Evolutionary conservation across 768 basidiomycete genomes (phyloP).

Genomic region (Xanthoconium purpureum): DNA sequence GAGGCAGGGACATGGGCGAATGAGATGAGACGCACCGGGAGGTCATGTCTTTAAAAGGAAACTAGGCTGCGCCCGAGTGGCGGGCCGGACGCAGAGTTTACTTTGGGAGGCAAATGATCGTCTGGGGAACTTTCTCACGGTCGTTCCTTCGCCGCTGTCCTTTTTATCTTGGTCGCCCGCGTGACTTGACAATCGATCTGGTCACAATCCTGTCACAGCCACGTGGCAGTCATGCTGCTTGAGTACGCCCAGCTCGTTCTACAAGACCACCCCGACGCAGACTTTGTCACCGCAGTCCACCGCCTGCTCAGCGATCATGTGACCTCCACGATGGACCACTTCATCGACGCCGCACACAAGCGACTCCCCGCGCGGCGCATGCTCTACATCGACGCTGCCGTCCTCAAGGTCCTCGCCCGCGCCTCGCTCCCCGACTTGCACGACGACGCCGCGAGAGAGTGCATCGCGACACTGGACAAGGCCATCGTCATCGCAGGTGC

Average conservation of each 20-base stretch:
- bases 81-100: conserved; percentile 37
- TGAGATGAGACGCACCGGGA: conserved; percentile 51
- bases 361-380: conserved; percentile 58
- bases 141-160: conserved; percentile 44
- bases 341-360: conserved; percentile 49
- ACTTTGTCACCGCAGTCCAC: conserved; percentile 6
- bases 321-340: conserved; percentile 21
- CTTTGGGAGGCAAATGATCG: conserved; percentile 44
- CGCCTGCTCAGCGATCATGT: neutral
- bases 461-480: conserved; percentile 66
- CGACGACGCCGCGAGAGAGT: conserved; percentile 34
- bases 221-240: conserved; percentile 7
- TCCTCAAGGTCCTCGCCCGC: conserved; percentile 53
- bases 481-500: conserved; percentile 80
- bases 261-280: neutral
- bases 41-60: conserved; percentile 64
- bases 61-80: conserved; percentile 50
- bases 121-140: conserved; percentile 53
- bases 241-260: conserved; percentile 19
- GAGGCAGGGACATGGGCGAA: neutral
- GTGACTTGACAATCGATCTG: conserved; percentile 39
- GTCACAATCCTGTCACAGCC: conserved; percentile 37
- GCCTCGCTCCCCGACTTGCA: conserved; percentile 10
- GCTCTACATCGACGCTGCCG: conserved; percentile 72
- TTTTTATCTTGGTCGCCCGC: conserved; percentile 57